A percentile compares a stretch with the other conserved stretches of the same genome.
Evolutionary conservation across 2,329 filamentous ascomycete genomes (phyloP).

Genomic region (Penicillium sclerotigenum): DNA sequence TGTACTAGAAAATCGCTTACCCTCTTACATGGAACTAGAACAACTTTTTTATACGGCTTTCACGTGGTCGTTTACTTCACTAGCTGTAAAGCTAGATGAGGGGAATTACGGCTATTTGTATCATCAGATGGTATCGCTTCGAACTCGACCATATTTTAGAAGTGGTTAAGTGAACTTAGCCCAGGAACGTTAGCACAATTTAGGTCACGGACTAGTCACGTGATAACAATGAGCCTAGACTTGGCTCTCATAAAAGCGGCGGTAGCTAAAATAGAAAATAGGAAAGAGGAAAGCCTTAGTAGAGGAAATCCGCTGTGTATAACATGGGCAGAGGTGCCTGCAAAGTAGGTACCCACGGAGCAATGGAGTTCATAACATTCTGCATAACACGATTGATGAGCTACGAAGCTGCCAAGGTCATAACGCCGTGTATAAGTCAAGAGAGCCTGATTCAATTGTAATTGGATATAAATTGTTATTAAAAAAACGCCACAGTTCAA

Average conservation of each 20-base stretch:
- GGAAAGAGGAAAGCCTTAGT: not conserved
- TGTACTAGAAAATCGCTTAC: not conserved
- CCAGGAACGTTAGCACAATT: not conserved
- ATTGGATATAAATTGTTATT: conserved; percentile 5
- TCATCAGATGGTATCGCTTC: not conserved
- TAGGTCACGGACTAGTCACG: not conserved
- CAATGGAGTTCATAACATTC: not conserved
- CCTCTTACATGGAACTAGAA: not conserved
- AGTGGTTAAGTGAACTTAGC: not conserved
- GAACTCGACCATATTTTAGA: not conserved
- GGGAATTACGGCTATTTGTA: not conserved
- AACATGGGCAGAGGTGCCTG: not conserved
- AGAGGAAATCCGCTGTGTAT: not conserved
- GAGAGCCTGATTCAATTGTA: not conserved
- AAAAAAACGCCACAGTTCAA: conserved; percentile 19
- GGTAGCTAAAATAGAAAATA: not conserved
- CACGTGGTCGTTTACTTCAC: not conserved
- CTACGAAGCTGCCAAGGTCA: not conserved
- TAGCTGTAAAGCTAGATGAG: not conserved
- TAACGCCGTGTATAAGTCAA: not conserved
- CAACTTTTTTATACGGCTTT: not conserved
- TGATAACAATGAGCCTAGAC: not conserved
- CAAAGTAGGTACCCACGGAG: not conserved
- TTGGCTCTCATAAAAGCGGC: not conserved
- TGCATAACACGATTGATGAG: not conserved